Conservation (phyloP, 2,329 filamentous ascomycete genomes). For the Lachnellula cervina region DNA sequence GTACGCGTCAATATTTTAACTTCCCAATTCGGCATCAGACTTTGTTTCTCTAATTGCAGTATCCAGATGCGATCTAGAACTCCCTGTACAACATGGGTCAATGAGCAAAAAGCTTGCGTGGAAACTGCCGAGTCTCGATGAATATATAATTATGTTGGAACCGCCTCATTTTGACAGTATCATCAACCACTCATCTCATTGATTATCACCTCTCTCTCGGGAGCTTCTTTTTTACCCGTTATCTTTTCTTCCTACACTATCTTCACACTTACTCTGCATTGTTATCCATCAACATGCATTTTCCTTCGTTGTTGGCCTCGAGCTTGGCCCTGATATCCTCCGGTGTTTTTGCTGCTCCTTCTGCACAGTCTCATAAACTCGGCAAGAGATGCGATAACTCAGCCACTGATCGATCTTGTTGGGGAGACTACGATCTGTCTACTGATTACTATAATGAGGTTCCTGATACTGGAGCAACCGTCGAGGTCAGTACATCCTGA, state of each 20-base stretch:
- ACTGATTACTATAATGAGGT: constrained; percentile 37
- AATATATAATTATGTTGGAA: background rate
- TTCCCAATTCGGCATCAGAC: too few species aligned
- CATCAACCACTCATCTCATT: background rate
- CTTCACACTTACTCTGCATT: background rate
- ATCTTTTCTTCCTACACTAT: background rate
- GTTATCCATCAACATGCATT: constrained; percentile 5
- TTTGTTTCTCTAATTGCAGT: background rate
- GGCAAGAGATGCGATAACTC: constrained; percentile 19
- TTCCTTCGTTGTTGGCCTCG: constrained; percentile 9
- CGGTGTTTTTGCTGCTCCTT: constrained; percentile 13
- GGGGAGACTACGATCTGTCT: constrained; percentile 46
- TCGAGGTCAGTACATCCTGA: constrained; percentile 34
- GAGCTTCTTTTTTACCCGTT: constrained; percentile 1
- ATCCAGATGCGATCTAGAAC: background rate
- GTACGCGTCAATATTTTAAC: too few species aligned
- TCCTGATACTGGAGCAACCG: constrained; percentile 43
- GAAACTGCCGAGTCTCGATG: background rate
- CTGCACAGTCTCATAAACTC: constrained; percentile 5
- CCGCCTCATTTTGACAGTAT: background rate
- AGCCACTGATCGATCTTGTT: constrained; percentile 28
- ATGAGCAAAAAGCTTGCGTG: background rate
- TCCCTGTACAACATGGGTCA: background rate
- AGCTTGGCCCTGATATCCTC: constrained; percentile 9
- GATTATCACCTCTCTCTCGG: background rate